Base-by-base conservation (phyloP, 495 filamentous ascomycete species). In the Lasiosphaeria ovina region DNA sequence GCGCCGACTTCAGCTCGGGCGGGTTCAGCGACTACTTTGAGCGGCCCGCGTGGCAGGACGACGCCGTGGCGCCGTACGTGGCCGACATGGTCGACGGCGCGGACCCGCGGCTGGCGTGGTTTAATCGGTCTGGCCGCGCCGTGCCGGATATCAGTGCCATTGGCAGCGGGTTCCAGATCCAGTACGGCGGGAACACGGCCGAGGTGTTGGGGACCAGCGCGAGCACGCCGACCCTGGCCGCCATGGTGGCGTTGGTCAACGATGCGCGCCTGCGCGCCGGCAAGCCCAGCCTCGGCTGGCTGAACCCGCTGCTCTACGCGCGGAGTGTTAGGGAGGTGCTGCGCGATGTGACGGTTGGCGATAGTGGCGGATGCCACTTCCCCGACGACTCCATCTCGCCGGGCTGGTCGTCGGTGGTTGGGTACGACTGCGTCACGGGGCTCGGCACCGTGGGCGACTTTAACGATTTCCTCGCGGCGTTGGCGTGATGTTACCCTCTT, bases 1-100 rank as follows among this genome's bases (percentile, higher is more conserved):
- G 81, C 11, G 79, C 85, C 40, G 66, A 61, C 32, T 88, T 84
- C 62, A 85, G 84, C 36, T 80, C 81, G 0, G 91, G 87, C 8
- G 89, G 90, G 0, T 93, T 95, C 72, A 87, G 84, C 4, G 81
- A 88, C 48, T 76, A 81, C n/a, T 94, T 89, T 64, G 56, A 72
- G 1, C 79, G 83, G 6, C 89, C 89, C 0, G 62, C 64, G 3
- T 94, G 88, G 71, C 90, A 93, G 62, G 69, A 86, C 10, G 64
- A 66, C 0, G 84, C 77, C 0, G 82, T 93, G 0, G 58, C 66
- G 4, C 62, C 66, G 0, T 93, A 88, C 62, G 72, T 93, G 10
- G 59, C 61, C 47, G 66, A 66, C 56, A 54, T 88, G 71, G 77
- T 70, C 62, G 54, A 73, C 63, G 31, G 58, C 71, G 78, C 80